Percentiles rank a stretch among this genome's conserved stretches.
These are phyloP conservation scores for Selaginella tamariscina DNA, from an alignment of 75 land plant genomes.

Conservation along the genomic window DNA sequence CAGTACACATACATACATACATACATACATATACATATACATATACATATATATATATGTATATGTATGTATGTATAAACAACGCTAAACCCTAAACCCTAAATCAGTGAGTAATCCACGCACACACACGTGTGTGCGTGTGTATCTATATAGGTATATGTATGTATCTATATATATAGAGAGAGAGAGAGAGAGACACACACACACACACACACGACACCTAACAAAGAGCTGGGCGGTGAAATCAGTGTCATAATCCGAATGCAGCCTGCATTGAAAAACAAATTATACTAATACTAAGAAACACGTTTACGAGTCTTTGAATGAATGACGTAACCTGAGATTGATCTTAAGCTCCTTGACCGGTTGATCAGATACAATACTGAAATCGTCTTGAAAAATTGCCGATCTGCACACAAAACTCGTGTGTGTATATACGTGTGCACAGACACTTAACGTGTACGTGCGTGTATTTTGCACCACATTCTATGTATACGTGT, in stretches of 20 bases:
- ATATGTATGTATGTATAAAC: not conserved
- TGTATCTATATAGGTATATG: too few species aligned
- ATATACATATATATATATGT: not conserved
- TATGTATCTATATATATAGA: slow-evolving; percentile 2
- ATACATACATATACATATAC: not conserved
- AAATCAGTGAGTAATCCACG: not conserved
- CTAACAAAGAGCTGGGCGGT: slow-evolving; percentile 61
- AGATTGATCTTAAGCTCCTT: slow-evolving; percentile 46
- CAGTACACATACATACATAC: slow-evolving; percentile 12
- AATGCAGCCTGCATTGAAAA: slow-evolving; percentile 49
- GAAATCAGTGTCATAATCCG: slow-evolving; percentile 34
- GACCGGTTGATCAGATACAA: slow-evolving; percentile 46
- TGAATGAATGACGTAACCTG: slow-evolving; percentile 28
- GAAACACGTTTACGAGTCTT: not conserved
- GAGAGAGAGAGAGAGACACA: not conserved
- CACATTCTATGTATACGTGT: not conserved
- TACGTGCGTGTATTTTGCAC: not conserved
- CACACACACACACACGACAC: slow-evolving; percentile 20
- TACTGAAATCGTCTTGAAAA: slow-evolving; percentile 73
- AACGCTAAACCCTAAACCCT: not conserved
- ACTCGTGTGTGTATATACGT: not conserved
- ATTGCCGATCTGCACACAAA: slow-evolving; percentile 45
- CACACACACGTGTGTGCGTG: too few species aligned
- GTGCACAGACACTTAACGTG: not conserved
- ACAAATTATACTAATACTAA: not conserved